A percentile compares a stretch with the other conserved stretches of the same genome.
Conservation (phyloP, 2,329 filamentous ascomycete species). For the Epichloe amarillans region DNA sequence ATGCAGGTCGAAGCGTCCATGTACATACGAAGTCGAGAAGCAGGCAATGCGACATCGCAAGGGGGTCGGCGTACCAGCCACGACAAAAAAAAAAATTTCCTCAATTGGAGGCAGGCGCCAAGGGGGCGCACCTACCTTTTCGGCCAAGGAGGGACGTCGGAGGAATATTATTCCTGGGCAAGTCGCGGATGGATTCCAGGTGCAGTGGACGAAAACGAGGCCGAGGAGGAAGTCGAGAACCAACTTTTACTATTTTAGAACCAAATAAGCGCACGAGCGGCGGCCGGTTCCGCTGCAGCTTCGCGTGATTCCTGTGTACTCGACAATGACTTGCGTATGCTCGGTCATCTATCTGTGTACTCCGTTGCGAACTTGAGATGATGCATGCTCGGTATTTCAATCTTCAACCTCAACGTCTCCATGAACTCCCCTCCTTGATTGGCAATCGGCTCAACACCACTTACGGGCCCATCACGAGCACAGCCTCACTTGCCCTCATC, state of each 20-base stretch:
- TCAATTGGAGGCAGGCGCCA: neutral
- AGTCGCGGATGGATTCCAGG: conserved; percentile 2
- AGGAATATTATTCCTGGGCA: neutral
- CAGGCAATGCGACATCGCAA: neutral
- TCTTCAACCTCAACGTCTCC: no score
- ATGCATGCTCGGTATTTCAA: no score
- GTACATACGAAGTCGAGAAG: neutral
- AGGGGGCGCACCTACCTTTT: neutral
- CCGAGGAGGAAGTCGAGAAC: no score
- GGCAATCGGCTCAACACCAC: no score
- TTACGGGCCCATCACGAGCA: no score
- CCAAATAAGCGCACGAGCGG: neutral
- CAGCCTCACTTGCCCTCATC: no score
- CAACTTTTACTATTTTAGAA: no score
- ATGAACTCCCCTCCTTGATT: no score
- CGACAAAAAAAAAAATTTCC: conserved; percentile 3
- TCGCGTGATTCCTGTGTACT: neutral
- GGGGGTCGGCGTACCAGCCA: neutral
- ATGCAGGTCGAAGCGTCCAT: neutral
- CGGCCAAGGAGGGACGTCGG: neutral
- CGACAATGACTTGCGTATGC: neutral
- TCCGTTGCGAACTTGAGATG: neutral
- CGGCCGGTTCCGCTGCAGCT: neutral
- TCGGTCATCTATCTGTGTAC: neutral
- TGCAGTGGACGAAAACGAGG: no score